Conservation (phyloP, 129 eudicot genomes). For the Dittrichia graveolens region DNA sequence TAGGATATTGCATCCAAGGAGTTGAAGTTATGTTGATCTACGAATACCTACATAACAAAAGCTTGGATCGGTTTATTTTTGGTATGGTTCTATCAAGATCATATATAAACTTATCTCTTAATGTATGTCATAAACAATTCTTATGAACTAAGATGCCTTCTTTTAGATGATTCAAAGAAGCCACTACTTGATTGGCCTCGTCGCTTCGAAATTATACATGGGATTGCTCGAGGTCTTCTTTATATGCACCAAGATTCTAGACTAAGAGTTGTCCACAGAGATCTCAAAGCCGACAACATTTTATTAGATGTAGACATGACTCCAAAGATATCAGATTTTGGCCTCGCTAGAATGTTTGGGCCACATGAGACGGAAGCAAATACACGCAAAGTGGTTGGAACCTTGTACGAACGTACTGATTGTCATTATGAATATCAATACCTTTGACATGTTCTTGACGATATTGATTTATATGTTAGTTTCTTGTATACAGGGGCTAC, state of each 20-base stretch:
- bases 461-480: too few species aligned
- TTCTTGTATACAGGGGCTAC: slow-evolving; percentile 42
- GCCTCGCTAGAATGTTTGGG: slow-evolving; percentile 55
- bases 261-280: slow-evolving; percentile 45
- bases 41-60: slow-evolving; percentile 47
- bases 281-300: slow-evolving; percentile 49
- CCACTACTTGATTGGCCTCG: slow-evolving; percentile 39
- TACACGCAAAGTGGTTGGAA: slow-evolving; percentile 55
- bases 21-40: slow-evolving; percentile 43
- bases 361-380: slow-evolving; percentile 45
- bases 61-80: slow-evolving; percentile 46
- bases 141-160: neutral
- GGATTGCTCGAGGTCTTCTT: slow-evolving; percentile 52
- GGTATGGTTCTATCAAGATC: slow-evolving; percentile 28
- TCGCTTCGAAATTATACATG: slow-evolving; percentile 41
- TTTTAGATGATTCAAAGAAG: slow-evolving; percentile 30
- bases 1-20: slow-evolving; percentile 44
- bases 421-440: neutral
- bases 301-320: slow-evolving; percentile 53
- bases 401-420: slow-evolving; percentile 36
- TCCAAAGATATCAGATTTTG: slow-evolving; percentile 63
- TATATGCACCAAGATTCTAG: slow-evolving; percentile 58
- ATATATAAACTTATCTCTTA: neutral
- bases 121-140: neutral
- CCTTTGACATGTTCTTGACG: too few species aligned